These are phyloP conservation scores for Vanilla planifolia DNA, from an alignment of 106 monocot genomes.

Conservation along the genomic window DNA sequence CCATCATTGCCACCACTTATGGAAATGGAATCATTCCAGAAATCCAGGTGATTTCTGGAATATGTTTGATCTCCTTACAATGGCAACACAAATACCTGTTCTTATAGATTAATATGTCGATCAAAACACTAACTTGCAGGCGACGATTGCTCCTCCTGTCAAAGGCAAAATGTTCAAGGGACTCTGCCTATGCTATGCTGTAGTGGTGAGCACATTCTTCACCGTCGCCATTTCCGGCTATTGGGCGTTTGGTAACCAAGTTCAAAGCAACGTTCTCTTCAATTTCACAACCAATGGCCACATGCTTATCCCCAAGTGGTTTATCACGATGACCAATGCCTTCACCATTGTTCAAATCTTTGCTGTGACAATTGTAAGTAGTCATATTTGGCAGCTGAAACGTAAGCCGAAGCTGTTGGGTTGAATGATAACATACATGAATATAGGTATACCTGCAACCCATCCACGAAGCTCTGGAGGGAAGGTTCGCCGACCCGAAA, in stretches of 20 bases:
- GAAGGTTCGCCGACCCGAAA: slow-evolving; percentile 46
- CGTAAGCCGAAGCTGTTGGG: no score
- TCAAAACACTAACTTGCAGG: slow-evolving; percentile 15
- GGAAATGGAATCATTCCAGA: slow-evolving; percentile 93
- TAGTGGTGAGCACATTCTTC: slow-evolving; percentile 66
- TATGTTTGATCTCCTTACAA: background rate
- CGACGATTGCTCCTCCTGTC: slow-evolving; percentile 65
- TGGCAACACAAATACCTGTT: no score
- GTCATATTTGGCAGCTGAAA: no score
- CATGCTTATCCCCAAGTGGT: slow-evolving; percentile 50
- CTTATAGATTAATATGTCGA: no score
- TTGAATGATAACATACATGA: background rate
- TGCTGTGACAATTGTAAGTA: slow-evolving; percentile 58
- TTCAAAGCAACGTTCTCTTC: slow-evolving; percentile 39
- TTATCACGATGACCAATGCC: slow-evolving; percentile 46
- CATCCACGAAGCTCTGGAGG: slow-evolving; percentile 70
- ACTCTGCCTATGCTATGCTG: slow-evolving; percentile 61
- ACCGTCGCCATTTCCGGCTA: slow-evolving; percentile 70
- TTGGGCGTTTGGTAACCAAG: slow-evolving; percentile 78
- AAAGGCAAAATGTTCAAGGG: slow-evolving; percentile 95
- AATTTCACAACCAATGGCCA: slow-evolving; percentile 41
- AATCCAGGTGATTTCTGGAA: slow-evolving; percentile 39
- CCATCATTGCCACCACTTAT: slow-evolving; percentile 76
- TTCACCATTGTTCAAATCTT: slow-evolving; percentile 72
- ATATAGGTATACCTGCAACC: slow-evolving; percentile 74